Evolutionary conservation across 495 filamentous ascomycete species (phyloP).

Genomic region (Penicillium flavigenum): DNA sequence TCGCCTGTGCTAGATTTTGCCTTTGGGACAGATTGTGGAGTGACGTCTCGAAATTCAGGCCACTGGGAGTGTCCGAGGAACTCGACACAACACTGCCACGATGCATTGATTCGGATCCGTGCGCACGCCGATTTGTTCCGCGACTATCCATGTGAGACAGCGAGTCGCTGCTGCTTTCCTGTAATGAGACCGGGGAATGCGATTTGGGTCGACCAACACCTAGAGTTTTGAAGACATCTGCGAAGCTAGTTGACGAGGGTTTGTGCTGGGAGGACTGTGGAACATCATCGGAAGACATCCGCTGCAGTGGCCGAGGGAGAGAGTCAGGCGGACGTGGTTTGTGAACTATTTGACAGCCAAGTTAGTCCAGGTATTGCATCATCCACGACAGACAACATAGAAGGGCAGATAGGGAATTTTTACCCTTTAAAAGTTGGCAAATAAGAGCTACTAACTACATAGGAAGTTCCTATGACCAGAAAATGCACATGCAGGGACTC

Average conservation of each 20-base stretch:
- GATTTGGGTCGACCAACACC: slow-evolving; percentile 43
- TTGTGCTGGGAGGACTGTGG: slow-evolving; percentile 37
- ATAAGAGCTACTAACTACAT: slow-evolving; percentile 17
- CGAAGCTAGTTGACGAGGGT: slow-evolving; percentile 42
- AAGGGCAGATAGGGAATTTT: neutral
- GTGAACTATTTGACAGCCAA: slow-evolving; percentile 3
- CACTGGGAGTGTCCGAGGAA: slow-evolving; percentile 44
- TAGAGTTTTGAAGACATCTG: slow-evolving; percentile 50
- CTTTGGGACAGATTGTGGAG: slow-evolving; percentile 38
- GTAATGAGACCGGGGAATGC: slow-evolving; percentile 37
- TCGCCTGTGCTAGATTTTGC: slow-evolving; percentile 37
- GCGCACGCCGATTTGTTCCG: slow-evolving; percentile 29
- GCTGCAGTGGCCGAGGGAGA: slow-evolving; percentile 26
- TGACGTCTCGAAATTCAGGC: slow-evolving; percentile 43
- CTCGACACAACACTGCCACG: slow-evolving; percentile 46
- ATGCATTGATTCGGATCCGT: slow-evolving; percentile 47
- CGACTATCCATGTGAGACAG: slow-evolving; percentile 34
- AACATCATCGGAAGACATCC: slow-evolving; percentile 52
- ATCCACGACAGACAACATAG: slow-evolving; percentile 9
- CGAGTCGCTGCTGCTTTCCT: slow-evolving; percentile 38
- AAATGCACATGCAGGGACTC: slow-evolving; percentile 21
- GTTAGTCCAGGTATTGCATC: slow-evolving; percentile 22
- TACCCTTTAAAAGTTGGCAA: slow-evolving; percentile 10
- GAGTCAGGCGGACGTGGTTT: neutral
- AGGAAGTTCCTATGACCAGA: slow-evolving; percentile 13